Evolutionary conservation across 352 stramenopile genomes (phyloP).

Genomic region (Blastocystis hominis): DNA sequence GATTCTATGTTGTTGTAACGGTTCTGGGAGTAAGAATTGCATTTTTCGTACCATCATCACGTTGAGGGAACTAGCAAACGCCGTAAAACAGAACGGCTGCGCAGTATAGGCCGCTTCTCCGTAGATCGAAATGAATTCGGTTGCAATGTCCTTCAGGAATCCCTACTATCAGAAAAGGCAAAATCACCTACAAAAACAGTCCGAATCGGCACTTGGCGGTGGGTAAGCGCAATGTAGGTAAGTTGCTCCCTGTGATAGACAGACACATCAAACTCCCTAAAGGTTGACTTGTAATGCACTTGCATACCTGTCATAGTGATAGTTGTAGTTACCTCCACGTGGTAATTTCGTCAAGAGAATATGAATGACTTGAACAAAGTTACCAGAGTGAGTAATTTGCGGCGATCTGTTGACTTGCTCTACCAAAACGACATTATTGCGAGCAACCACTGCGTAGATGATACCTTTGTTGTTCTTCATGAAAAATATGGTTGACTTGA

Average conservation of each 20-base stretch:
- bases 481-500: background rate
- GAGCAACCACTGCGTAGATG: constrained; percentile 1
- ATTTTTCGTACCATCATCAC: background rate
- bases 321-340: constrained; percentile 4
- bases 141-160: background rate
- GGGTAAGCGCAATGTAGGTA: background rate
- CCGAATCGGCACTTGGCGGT: background rate
- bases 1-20: constrained; percentile 76
- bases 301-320: constrained; percentile 31
- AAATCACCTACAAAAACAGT: background rate
- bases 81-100: constrained; percentile 38
- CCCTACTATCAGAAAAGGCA: background rate
- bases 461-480: constrained; percentile 17
- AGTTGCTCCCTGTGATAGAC: background rate
- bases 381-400: constrained; percentile 15
- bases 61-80: constrained; percentile 38
- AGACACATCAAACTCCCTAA: constrained; percentile 4
- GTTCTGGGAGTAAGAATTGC: background rate
- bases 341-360: constrained; percentile 19
- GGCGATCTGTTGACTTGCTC: constrained; percentile 24
- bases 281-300: background rate
- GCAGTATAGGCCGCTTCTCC: background rate
- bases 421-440: background rate
- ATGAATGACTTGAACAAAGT: constrained; percentile 33
- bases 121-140: constrained; percentile 29